A percentile compares a stretch with the other conserved stretches of the same genome.
These are phyloP conservation scores for Moesziomyces antarcticus DNA, from an alignment of 1,284 basidiomycete genomes.

Conservation along the genomic window DNA sequence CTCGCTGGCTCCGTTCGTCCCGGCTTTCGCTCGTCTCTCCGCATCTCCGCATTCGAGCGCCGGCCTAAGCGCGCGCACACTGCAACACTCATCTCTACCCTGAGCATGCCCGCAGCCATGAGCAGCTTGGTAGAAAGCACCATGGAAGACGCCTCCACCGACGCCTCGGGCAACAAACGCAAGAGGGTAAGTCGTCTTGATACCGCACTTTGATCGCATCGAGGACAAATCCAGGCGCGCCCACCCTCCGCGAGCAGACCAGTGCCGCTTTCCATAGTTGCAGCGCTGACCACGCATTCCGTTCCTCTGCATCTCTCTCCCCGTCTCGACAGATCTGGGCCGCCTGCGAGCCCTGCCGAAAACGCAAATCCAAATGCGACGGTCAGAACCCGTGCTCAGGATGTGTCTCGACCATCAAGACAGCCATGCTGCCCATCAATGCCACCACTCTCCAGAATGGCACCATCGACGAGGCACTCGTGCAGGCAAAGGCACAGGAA, in stretches of 20 bases:
- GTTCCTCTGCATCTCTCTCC: neutral
- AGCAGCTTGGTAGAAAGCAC: conserved; percentile 20
- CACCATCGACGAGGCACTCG: conserved; percentile 26
- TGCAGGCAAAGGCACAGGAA: conserved; percentile 36
- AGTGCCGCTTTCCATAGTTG: no score
- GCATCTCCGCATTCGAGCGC: no score
- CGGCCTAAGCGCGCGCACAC: no score
- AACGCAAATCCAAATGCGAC: conserved; percentile 56
- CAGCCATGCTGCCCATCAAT: conserved; percentile 38
- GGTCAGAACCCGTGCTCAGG: conserved; percentile 51
- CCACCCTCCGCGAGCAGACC: no score
- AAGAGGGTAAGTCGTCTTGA: conserved; percentile 28
- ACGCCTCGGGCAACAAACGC: conserved; percentile 39
- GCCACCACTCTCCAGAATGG: conserved; percentile 27
- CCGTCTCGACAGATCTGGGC: conserved; percentile 50
- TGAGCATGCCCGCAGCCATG: conserved; percentile 29
- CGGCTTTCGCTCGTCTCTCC: no score
- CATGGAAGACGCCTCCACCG: conserved; percentile 8
- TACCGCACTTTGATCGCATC: neutral
- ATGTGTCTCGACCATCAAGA: conserved; percentile 50
- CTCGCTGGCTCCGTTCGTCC: no score
- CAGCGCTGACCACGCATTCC: neutral
- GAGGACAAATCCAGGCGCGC: no score
- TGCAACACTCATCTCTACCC: no score
- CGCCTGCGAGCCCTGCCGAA: conserved; percentile 55